Conservation (phyloP, 2,329 filamentous ascomycete genomes). For the Ophiostoma pallidulum region DNA sequence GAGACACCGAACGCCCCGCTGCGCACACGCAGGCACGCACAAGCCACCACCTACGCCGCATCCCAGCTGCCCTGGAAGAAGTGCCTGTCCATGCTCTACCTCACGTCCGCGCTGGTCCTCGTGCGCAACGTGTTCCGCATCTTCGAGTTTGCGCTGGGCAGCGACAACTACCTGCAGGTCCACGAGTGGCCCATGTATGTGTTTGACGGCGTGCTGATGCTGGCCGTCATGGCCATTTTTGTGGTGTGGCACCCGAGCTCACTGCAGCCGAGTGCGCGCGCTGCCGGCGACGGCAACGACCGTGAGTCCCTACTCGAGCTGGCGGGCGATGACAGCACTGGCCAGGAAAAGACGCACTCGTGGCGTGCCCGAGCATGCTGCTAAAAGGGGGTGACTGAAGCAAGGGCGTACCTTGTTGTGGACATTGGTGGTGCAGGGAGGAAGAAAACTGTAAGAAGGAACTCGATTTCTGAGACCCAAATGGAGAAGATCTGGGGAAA, state of each 20-base stretch:
- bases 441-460: too few species aligned
- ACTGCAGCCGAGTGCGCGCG: too few species aligned
- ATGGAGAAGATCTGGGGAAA: too few species aligned
- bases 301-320: slow-evolving; percentile 9
- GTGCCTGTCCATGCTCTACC: slow-evolving; percentile 28
- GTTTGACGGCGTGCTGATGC: slow-evolving; percentile 34
- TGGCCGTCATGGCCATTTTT: slow-evolving; percentile 19
- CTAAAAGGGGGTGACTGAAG: too few species aligned
- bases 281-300: background rate
- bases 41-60: slow-evolving; percentile 5
- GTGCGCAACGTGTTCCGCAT: slow-evolving; percentile 36
- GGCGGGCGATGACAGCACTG: background rate
- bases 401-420: too few species aligned
- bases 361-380: too few species aligned
- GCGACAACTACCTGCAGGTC: slow-evolving; percentile 29
- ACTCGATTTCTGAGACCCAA: too few species aligned
- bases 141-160: slow-evolving; percentile 37
- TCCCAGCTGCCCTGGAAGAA: slow-evolving; percentile 23
- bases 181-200: slow-evolving; percentile 35
- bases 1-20: too few species aligned
- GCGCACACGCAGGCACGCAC: too few species aligned
- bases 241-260: slow-evolving; percentile 17
- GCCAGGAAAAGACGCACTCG: too few species aligned
- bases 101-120: slow-evolving; percentile 29
- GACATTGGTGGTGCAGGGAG: too few species aligned